Conservation (phyloP, 2,329 filamentous ascomycete genomes). For the Thelonectria discophora region DNA sequence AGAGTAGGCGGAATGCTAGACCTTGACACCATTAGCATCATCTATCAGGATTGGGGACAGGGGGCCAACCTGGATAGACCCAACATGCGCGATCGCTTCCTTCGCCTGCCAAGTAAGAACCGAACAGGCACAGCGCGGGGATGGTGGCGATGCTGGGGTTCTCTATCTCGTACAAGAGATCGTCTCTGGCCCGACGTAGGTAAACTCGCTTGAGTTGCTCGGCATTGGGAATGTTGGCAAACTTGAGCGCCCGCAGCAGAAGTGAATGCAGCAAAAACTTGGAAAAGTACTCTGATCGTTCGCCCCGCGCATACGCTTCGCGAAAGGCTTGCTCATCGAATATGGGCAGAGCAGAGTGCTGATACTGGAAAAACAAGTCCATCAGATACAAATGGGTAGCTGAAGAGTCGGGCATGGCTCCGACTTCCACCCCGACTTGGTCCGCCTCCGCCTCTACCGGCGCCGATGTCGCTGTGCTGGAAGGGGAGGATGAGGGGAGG, state of each 20-base stretch:
- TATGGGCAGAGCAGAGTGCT: background rate
- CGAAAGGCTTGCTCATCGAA: slow-evolving; percentile 1
- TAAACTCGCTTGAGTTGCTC: slow-evolving; percentile 3
- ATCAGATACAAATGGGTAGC: background rate
- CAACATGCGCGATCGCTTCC: slow-evolving; percentile 7
- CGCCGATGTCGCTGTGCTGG: background rate
- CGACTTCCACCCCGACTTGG: background rate
- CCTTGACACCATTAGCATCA: background rate
- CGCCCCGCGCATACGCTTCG: background rate
- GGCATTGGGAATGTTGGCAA: background rate
- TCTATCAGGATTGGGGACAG: background rate
- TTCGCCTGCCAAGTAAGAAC: background rate
- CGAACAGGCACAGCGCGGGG: background rate
- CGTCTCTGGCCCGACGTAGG: background rate
- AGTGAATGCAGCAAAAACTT: background rate
- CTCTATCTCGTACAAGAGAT: slow-evolving; percentile 3
- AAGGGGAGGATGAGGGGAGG: background rate
- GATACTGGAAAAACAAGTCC: slow-evolving; percentile 4
- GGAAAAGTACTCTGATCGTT: slow-evolving; percentile 4
- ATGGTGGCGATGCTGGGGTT: slow-evolving; percentile 4
- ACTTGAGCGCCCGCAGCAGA: slow-evolving; percentile 1
- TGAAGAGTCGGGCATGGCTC: background rate
- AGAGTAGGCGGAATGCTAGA: slow-evolving; percentile 1
- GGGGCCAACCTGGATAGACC: background rate
- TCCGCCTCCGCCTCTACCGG: background rate